Percentiles rank a stretch among this genome's conserved stretches.
These are phyloP conservation scores for Pyricularia pennisetigena DNA, from an alignment of 2,329 filamentous ascomycete genomes.

Conservation along the genomic window DNA sequence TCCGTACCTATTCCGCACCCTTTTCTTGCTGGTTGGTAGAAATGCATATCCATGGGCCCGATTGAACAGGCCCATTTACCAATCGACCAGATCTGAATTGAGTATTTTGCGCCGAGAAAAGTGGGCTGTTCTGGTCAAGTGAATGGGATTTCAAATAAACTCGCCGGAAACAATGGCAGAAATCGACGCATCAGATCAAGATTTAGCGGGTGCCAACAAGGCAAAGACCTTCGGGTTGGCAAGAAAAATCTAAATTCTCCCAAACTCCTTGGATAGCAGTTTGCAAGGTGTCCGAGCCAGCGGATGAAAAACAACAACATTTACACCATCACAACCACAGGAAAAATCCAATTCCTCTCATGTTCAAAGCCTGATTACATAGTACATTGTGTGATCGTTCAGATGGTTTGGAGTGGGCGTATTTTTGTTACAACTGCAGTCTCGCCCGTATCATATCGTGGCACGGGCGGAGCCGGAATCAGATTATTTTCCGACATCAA, in stretches of 20 bases:
- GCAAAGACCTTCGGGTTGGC: neutral
- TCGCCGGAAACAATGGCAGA: neutral
- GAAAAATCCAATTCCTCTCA: neutral
- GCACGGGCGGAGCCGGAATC: too few species aligned
- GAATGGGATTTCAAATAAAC: neutral
- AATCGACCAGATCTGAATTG: neutral
- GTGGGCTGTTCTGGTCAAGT: neutral
- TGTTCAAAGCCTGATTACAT: too few species aligned
- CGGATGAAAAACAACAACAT: neutral
- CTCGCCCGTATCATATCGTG: too few species aligned
- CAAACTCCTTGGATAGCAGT: neutral
- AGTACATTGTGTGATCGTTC: too few species aligned
- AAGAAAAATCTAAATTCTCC: neutral
- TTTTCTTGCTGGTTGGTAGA: neutral
- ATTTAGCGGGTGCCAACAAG: neutral
- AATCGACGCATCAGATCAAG: neutral
- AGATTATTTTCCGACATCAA: too few species aligned
- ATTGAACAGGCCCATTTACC: neutral
- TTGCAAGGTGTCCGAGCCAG: neutral
- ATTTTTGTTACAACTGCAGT: too few species aligned
- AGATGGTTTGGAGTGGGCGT: too few species aligned
- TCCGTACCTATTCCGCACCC: neutral
- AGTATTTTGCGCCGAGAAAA: neutral
- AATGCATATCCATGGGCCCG: neutral
- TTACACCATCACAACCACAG: neutral